A percentile compares a stretch with the other conserved stretches of the same genome.
phyloP scores from a whole-genome alignment of 352 stramenopile species.

The Globisporangium acanthophoron region DNA sequence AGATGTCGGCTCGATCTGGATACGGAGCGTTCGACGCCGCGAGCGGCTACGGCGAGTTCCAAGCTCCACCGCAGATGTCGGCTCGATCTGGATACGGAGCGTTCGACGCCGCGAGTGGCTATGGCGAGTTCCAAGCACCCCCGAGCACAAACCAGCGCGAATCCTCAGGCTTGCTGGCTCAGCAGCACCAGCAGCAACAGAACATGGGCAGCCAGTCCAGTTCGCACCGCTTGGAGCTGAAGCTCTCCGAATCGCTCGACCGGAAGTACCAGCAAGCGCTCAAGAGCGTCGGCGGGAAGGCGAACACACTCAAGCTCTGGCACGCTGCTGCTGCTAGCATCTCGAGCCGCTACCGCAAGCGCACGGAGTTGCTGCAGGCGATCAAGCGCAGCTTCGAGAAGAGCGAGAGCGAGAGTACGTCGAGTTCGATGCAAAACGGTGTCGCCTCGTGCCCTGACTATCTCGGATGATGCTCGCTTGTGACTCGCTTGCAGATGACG shows the following conservation, averaged over 20 bases:
- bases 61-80: conserved; percentile 4
- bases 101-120: conserved; percentile 32
- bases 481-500: conserved; percentile 20
- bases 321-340: conserved; percentile 27
- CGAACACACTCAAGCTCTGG: conserved; percentile 28
- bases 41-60: conserved; percentile 27
- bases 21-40: conserved; percentile 20
- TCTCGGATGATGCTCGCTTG: neutral
- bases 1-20: conserved; percentile 4
- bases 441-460: neutral
- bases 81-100: conserved; percentile 23
- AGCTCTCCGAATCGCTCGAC: conserved; percentile 18
- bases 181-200: neutral
- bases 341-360: conserved; percentile 33
- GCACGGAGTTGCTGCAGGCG: conserved; percentile 41
- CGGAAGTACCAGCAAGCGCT: conserved; percentile 40
- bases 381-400: conserved; percentile 59
- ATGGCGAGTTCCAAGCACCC: conserved; percentile 19
- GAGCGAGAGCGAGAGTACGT: conserved; percentile 37
- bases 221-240: conserved; percentile 9
- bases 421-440: neutral
- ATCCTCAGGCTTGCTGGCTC: neutral
- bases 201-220: neutral
- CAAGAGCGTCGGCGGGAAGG: conserved; percentile 25
- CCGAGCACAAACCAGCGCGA: conserved; percentile 1